Evolutionary conservation across 306 rosid species (phyloP).

Genomic region (Crataegus laevigata): DNA sequence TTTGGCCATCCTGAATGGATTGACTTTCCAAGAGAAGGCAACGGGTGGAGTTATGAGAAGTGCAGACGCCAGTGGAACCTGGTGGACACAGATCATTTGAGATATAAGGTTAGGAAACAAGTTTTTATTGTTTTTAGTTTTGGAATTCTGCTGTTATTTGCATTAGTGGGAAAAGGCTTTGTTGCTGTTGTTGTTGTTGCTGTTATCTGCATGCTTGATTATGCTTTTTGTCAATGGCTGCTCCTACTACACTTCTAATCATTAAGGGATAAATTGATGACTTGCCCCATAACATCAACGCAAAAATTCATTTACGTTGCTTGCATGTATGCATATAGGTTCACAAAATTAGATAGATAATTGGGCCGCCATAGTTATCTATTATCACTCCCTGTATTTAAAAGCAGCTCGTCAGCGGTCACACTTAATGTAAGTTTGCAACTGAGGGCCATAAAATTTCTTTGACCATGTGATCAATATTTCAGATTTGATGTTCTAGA

Average conservation of each 20-base stretch:
- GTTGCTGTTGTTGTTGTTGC: too few relatives aligned
- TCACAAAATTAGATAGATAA: background rate
- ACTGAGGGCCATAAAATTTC: background rate
- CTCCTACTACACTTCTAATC: background rate
- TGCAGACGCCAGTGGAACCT: slow-evolving; percentile 95
- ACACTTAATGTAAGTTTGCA: background rate
- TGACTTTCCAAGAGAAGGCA: slow-evolving; percentile 98
- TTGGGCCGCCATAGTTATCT: background rate
- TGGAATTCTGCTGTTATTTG: background rate
- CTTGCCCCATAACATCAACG: background rate
- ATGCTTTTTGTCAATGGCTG: background rate
- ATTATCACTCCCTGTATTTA: background rate
- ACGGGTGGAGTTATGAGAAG: slow-evolving; percentile 91
- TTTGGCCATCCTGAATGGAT: slow-evolving; percentile 99
- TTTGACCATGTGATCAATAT: background rate
- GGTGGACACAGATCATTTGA: slow-evolving; percentile 73
- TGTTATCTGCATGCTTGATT: background rate
- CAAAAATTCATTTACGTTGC: background rate
- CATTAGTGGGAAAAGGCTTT: too few relatives aligned
- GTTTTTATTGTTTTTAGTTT: background rate
- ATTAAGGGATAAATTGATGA: background rate
- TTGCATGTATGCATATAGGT: background rate
- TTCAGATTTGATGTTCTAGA: background rate
- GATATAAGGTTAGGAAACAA: slow-evolving; percentile 57
- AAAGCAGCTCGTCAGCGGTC: background rate